These are phyloP conservation scores for Entomortierella lignicola DNA, from an alignment of 192 early-diverging fungal species.

Conservation along the genomic window DNA sequence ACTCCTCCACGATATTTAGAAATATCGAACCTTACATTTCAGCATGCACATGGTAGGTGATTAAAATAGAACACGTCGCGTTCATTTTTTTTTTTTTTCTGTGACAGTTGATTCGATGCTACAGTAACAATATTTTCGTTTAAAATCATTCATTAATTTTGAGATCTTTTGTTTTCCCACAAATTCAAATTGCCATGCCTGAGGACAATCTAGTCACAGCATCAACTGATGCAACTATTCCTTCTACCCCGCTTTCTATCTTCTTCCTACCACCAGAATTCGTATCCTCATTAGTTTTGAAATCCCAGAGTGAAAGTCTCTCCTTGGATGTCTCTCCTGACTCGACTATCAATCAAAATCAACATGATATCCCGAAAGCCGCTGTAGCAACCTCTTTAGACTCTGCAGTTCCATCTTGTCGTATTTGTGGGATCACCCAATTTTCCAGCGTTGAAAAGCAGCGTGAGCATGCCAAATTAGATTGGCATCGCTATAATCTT, in stretches of 20 bases:
- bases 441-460: constrained; percentile 52
- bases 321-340: neutral
- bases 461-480: constrained; percentile 59
- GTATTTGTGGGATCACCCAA: constrained; percentile 55
- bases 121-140: too few relatives aligned
- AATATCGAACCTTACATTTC: too few relatives aligned
- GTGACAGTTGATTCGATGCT: too few relatives aligned
- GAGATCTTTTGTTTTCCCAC: too few relatives aligned
- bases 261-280: constrained; percentile 42
- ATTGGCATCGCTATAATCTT: constrained; percentile 71
- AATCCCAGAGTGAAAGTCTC: constrained; percentile 6
- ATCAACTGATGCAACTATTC: neutral
- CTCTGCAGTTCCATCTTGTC: constrained; percentile 46
- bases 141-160: too few relatives aligned
- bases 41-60: too few relatives aligned
- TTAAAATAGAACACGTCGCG: too few relatives aligned
- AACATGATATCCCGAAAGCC: neutral
- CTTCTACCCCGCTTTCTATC: constrained; percentile 20
- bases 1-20: too few relatives aligned
- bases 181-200: neutral
- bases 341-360: neutral
- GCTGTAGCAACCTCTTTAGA: constrained; percentile 25
- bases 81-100: too few relatives aligned
- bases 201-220: neutral
- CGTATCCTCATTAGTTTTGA: constrained; percentile 14